Evolutionary conservation across 2,329 filamentous ascomycete genomes (phyloP), one percentile per base, ranked within the genome.

Genomic region (Microdochium bolleyi): DNA sequence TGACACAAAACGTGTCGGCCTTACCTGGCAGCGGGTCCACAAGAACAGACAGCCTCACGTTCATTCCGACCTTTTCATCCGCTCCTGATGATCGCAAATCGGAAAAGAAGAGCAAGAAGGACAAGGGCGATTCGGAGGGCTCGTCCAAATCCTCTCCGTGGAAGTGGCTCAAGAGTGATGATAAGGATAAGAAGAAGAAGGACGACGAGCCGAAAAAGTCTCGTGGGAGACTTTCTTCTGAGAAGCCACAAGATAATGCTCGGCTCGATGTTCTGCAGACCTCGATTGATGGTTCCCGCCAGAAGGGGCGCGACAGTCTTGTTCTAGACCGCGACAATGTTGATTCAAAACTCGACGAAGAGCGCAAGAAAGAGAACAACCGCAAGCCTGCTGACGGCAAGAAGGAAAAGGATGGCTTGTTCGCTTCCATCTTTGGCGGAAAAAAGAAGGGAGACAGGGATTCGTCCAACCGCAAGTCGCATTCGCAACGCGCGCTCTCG

Each of bases 351-450:
- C 71, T 94, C 8, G 83, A 91, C 54, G 87, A 90, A 58, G 90
- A 95, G 62, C 81, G 88, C 48, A 92, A 87, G 69, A 95, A 94
- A 66, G 87, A 91, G 58, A 85, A 82, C 60, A 79, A 74, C 57
- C 84, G 89, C 48, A 94, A 91, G 65, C 80, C 83, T 3, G 78
- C 79, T 1, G 87, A 87, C 30, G 78, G 84, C 21, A 96, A 92
- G 71, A 96, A 92, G 67, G 92, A 96, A 59, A 96, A 95, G 64
- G 90, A 96, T 56, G 85, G 91, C 8, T 78, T 97, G n/a, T 92
- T 99, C 60, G 92, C 91, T 0, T 94, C 91, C 1, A 84, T 99
- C 52, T 97, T 99, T 64, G 89, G 91, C 16, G 88, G 90, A 44
- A 95, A 95, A 74, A 95, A 92, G 74, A 95, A 90, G 70, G 77